These are phyloP conservation scores for Suhomyces maxii DNA, from an alignment of 1,139 yeast genomes.

Conservation along the genomic window DNA sequence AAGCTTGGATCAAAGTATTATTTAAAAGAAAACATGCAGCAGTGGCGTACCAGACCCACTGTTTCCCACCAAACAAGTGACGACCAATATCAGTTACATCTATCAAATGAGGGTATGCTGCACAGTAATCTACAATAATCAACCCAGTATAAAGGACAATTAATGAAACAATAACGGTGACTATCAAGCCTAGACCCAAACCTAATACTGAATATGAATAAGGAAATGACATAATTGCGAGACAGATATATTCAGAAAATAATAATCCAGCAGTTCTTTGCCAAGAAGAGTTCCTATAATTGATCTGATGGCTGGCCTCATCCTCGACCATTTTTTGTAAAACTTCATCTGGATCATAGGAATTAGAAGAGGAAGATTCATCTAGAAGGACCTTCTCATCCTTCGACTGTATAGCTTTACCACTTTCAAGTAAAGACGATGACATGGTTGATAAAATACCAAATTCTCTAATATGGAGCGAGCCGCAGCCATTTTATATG, in stretches of 20 bases:
- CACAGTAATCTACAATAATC: slow-evolving; percentile 55
- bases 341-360: slow-evolving; percentile 10
- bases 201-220: slow-evolving; percentile 65
- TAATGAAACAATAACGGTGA: slow-evolving; percentile 52
- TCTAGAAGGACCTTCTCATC: slow-evolving; percentile 2
- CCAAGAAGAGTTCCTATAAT: slow-evolving; percentile 58
- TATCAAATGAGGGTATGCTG: slow-evolving; percentile 50
- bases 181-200: slow-evolving; percentile 55
- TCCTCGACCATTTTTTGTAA: slow-evolving; percentile 13
- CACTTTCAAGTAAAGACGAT: slow-evolving; percentile 3
- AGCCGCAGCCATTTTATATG: slow-evolving; percentile 7
- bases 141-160: slow-evolving; percentile 57
- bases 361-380: slow-evolving; percentile 3
- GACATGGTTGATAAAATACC: slow-evolving; percentile 1
- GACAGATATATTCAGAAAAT: slow-evolving; percentile 60
- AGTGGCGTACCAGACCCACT: slow-evolving; percentile 58
- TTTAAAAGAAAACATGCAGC: slow-evolving; percentile 55
- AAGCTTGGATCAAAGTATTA: slow-evolving; percentile 57
- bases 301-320: slow-evolving; percentile 35
- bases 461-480: not conserved
- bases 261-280: slow-evolving; percentile 57
- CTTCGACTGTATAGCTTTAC: not conserved
- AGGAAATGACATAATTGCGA: slow-evolving; percentile 65
- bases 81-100: slow-evolving; percentile 63
- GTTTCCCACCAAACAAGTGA: slow-evolving; percentile 51